Conservation (phyloP, 176 grass and related monocot genomes). For the Canna indica region DNA sequence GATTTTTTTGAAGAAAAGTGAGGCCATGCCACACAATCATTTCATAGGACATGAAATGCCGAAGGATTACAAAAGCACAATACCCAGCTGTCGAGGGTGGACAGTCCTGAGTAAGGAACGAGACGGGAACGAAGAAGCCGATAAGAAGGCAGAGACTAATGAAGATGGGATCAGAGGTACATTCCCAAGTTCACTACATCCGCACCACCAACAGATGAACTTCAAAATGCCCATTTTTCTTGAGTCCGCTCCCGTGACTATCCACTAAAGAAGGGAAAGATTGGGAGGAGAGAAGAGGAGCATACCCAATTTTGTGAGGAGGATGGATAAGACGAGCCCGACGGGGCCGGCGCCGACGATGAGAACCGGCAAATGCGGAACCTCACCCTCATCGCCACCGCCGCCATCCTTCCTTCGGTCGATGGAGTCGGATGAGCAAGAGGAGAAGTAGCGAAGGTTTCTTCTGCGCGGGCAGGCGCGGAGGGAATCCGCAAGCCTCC, state of each 20-base stretch:
- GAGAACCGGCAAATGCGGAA: conserved; percentile 60
- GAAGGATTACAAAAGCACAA: too few species aligned
- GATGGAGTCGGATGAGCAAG: conserved; percentile 7
- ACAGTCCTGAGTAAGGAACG: too few species aligned
- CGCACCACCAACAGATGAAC: too few species aligned
- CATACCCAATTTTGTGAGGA: conserved; percentile 83
- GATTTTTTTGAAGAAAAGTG: too few species aligned
- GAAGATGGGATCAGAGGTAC: too few species aligned
- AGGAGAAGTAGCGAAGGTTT: background rate
- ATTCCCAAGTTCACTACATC: too few species aligned
- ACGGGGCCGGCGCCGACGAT: conserved; percentile 90
- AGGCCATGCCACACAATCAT: too few species aligned
- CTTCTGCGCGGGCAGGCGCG: background rate
- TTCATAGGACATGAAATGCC: too few species aligned
- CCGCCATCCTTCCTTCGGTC: background rate
- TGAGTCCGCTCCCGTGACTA: background rate
- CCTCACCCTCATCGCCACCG: conserved; percentile 4
- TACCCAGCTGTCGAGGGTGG: too few species aligned
- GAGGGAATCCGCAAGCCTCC: background rate
- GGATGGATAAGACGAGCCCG: conserved; percentile 81
- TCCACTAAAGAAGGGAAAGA: background rate
- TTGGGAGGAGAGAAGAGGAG: background rate
- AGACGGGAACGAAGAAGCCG: too few species aligned
- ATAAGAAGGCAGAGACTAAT: too few species aligned
- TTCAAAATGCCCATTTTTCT: too few species aligned